These are phyloP conservation scores for Lentithecium fluviatile DNA, from an alignment of 495 filamentous ascomycete species.

Conservation along the genomic window DNA sequence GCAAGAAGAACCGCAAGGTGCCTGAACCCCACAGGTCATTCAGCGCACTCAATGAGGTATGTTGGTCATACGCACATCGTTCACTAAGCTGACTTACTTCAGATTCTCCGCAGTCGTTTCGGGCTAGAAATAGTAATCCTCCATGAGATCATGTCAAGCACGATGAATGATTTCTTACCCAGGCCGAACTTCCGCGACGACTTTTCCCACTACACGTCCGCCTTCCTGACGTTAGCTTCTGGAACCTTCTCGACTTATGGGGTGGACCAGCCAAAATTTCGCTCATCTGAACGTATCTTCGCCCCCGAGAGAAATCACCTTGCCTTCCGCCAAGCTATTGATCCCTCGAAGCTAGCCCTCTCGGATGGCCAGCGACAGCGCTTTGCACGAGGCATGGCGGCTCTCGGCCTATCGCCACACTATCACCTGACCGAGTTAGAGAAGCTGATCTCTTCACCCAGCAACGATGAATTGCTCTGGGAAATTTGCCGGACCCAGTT, in stretches of 20 bases:
- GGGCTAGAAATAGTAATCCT: not conserved
- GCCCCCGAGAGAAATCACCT: not conserved
- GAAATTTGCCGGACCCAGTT: no score
- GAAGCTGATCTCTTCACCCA: not conserved
- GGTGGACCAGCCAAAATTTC: not conserved
- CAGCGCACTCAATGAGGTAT: no score
- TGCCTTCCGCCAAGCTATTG: not conserved
- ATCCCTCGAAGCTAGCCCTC: not conserved
- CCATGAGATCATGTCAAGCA: not conserved
- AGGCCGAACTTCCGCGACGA: no score
- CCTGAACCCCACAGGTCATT: no score
- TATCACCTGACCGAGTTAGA: not conserved
- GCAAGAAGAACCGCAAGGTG: no score
- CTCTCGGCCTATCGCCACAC: not conserved
- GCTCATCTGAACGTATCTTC: not conserved
- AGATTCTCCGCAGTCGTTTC: conserved; percentile 2
- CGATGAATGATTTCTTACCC: no score
- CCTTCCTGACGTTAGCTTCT: not conserved
- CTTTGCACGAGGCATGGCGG: not conserved
- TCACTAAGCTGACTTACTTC: not conserved
- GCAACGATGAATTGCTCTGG: not conserved
- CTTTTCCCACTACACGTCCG: not conserved
- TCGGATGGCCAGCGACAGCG: not conserved
- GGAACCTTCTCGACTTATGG: not conserved
- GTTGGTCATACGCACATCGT: no score